Evolutionary conservation across 2,329 filamentous ascomycete species (phyloP).

Genomic region (Neopestalotiopsis clavispora): DNA sequence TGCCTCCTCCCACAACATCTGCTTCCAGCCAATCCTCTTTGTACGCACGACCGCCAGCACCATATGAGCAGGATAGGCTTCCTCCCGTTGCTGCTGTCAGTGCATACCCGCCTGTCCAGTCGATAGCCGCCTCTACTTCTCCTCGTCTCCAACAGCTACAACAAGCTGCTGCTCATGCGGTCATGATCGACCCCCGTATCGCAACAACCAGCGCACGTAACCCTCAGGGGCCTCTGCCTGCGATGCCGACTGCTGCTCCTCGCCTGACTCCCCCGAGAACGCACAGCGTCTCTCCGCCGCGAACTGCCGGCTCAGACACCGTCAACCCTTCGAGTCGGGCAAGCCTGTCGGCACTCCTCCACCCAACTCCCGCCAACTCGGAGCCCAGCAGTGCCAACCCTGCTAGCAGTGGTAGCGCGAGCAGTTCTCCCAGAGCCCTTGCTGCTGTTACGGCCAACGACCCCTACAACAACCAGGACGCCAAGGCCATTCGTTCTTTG

Average conservation of each 20-base stretch:
- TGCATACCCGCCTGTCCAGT: slow-evolving; percentile 28
- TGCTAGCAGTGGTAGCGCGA: slow-evolving; percentile 45
- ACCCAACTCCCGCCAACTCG: slow-evolving; percentile 52
- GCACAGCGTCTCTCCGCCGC: slow-evolving; percentile 54
- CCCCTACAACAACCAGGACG: slow-evolving; percentile 58
- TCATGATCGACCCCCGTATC: slow-evolving; percentile 44
- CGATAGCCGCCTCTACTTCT: slow-evolving; percentile 33
- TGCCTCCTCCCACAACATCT: slow-evolving; percentile 24
- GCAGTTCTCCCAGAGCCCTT: slow-evolving; percentile 53
- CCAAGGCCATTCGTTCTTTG: slow-evolving; percentile 67
- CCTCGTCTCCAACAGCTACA: slow-evolving; percentile 52
- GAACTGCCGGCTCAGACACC: slow-evolving; percentile 42
- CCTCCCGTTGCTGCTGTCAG: slow-evolving; percentile 26
- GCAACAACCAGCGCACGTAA: slow-evolving; percentile 39
- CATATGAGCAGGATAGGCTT: slow-evolving; percentile 31
- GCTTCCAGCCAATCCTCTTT: slow-evolving; percentile 26
- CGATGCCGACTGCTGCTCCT: slow-evolving; percentile 37
- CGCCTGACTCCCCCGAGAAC: slow-evolving; percentile 49
- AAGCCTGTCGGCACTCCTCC: slow-evolving; percentile 52
- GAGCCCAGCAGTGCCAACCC: slow-evolving; percentile 51
- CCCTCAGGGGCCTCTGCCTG: slow-evolving; percentile 49
- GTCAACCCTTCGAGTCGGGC: slow-evolving; percentile 42
- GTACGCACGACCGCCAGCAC: slow-evolving; percentile 27
- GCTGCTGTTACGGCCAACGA: slow-evolving; percentile 33
- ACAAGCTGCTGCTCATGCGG: slow-evolving; percentile 46